These are phyloP conservation scores for Capsicum rhomboideum DNA, from an alignment of 257 asterid species.

Conservation along the genomic window DNA sequence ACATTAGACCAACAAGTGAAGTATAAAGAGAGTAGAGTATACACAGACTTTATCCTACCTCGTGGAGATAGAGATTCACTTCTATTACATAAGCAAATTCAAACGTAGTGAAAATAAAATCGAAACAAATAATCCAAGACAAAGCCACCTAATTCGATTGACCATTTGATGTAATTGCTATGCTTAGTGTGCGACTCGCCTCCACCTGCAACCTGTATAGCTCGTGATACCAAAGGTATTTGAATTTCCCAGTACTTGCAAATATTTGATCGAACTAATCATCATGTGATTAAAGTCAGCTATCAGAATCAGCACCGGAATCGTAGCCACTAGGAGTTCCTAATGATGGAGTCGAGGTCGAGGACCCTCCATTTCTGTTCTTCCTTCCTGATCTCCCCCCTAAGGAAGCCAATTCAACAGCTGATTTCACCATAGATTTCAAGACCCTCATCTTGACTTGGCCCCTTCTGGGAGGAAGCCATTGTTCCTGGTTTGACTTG, in stretches of 20 bases:
- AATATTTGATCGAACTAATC: background rate
- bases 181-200: too few relatives aligned
- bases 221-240: too few relatives aligned
- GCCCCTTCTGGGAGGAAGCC: background rate
- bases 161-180: too few relatives aligned
- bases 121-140: too few relatives aligned
- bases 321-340: background rate
- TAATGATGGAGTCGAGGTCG: background rate
- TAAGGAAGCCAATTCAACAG: background rate
- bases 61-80: too few relatives aligned
- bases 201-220: too few relatives aligned
- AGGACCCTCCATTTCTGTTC: background rate
- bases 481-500: background rate
- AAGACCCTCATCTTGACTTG: background rate
- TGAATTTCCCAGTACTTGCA: too few relatives aligned
- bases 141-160: too few relatives aligned
- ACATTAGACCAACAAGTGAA: background rate
- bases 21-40: too few relatives aligned
- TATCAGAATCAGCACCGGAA: constrained; percentile 1
- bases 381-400: background rate
- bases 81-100: background rate
- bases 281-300: background rate
- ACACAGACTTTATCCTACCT: too few relatives aligned
- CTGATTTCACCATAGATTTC: background rate
- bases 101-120: too few relatives aligned